Evolutionary conservation across 2,329 filamentous ascomycete species (phyloP).

Genomic region (Lasiodiplodia hormozganensis): DNA sequence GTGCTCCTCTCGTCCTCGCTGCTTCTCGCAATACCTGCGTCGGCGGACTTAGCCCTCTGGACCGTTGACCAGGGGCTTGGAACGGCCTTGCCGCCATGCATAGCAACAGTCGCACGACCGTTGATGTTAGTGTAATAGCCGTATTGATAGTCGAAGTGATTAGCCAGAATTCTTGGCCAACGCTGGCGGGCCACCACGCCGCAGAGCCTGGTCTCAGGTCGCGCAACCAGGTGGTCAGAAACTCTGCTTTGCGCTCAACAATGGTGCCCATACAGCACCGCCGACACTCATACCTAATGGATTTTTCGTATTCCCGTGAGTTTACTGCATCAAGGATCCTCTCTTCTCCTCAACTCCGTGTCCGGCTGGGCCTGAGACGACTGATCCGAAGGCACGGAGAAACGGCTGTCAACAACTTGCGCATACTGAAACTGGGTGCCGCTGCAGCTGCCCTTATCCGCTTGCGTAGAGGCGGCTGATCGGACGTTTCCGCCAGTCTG

Average conservation of each 20-base stretch:
- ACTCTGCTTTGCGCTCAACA: slow-evolving; percentile 19
- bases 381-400: slow-evolving; percentile 5
- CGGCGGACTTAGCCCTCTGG: slow-evolving; percentile 9
- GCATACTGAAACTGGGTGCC: slow-evolving; percentile 5
- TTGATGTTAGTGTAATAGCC: too few relatives aligned
- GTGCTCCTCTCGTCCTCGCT: slow-evolving; percentile 29
- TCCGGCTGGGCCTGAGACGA: not conserved
- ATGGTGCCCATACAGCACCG: slow-evolving; percentile 12
- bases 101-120: too few relatives aligned
- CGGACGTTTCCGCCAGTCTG: slow-evolving; percentile 7
- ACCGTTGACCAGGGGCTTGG: slow-evolving; percentile 22
- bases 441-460: not conserved
- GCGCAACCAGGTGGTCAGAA: slow-evolving; percentile 23
- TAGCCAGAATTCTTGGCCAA: not conserved
- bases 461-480: slow-evolving; percentile 8
- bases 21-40: not conserved
- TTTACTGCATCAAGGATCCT: slow-evolving; percentile 1
- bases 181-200: slow-evolving; percentile 14
- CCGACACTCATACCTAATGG: too few relatives aligned
- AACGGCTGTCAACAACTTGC: not conserved
- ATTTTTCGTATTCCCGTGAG: not conserved
- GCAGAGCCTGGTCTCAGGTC: slow-evolving; percentile 22
- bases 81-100: slow-evolving; percentile 10
- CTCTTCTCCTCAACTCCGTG: not conserved
- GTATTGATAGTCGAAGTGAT: too few relatives aligned